These are phyloP conservation scores for Trametes gibbosa DNA, from an alignment of 768 basidiomycete genomes.

Conservation along the genomic window DNA sequence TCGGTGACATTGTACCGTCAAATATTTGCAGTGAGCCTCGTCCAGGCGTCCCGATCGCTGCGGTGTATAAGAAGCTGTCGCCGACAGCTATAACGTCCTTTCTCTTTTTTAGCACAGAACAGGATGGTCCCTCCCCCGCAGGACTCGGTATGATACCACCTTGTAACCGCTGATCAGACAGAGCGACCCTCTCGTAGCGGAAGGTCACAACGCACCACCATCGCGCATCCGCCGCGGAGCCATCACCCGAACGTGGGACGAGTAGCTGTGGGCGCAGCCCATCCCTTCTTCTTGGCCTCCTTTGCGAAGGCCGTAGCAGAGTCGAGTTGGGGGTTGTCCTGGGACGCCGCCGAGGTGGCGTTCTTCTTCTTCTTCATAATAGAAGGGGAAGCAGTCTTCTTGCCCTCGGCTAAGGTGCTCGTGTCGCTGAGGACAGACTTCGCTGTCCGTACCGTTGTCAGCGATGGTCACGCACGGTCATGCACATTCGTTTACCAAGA, in stretches of 20 bases:
- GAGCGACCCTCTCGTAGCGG: too few species aligned
- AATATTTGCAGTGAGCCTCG: too few species aligned
- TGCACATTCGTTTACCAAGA: neutral
- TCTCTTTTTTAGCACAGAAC: too few species aligned
- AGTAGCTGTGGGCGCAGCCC: conserved; percentile 1
- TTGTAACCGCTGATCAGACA: too few species aligned
- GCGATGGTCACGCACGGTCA: neutral
- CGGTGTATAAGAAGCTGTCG: too few species aligned
- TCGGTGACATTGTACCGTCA: too few species aligned
- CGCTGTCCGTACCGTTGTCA: neutral
- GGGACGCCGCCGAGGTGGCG: neutral
- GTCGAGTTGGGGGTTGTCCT: neutral
- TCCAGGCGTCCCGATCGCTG: too few species aligned
- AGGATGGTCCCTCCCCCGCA: too few species aligned
- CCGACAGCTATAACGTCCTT: too few species aligned
- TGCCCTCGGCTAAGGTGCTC: neutral
- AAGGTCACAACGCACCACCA: too few species aligned
- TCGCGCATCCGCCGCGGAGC: too few species aligned
- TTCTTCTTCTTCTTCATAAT: neutral
- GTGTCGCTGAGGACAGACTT: neutral
- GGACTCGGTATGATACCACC: too few species aligned
- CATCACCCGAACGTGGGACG: conserved; percentile 4
- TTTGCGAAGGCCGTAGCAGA: conserved; percentile 2
- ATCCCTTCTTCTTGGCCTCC: neutral
- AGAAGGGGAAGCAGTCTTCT: neutral